Evolutionary conservation across 768 basidiomycete species (phyloP).

Genomic region (Rhodotorula sphaerocarpa): DNA sequence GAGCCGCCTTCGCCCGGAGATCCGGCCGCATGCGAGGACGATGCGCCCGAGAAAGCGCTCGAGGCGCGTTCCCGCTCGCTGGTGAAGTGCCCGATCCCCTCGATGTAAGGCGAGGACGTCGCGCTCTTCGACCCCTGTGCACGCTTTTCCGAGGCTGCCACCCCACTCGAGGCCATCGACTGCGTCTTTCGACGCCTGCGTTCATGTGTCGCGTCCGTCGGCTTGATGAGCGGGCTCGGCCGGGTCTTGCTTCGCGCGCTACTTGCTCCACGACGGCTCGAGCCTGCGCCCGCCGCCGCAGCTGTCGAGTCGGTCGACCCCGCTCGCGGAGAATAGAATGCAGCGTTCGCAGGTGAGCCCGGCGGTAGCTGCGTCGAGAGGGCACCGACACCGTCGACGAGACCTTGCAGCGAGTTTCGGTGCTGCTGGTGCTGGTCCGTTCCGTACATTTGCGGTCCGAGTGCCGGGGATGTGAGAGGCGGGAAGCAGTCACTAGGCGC

Average conservation of each 20-base stretch:
- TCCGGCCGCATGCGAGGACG: constrained; percentile 3
- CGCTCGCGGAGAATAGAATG: constrained; percentile 22
- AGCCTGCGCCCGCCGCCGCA: constrained; percentile 2
- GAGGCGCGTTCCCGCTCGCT: neutral
- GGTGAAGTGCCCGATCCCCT: neutral
- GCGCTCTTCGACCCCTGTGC: constrained; percentile 12
- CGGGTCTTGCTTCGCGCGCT: constrained; percentile 23
- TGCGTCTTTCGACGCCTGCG: constrained; percentile 12
- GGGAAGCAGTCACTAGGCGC: constrained; percentile 36
- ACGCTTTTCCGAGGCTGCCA: neutral
- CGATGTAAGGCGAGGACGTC: constrained; percentile 25
- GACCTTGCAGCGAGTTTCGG: constrained; percentile 32
- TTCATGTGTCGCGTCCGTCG: constrained; percentile 13
- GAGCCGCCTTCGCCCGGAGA: neutral
- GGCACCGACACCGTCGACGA: constrained; percentile 30
- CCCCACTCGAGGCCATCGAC: neutral
- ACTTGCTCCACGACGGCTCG: constrained; percentile 21
- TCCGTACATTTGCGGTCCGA: constrained; percentile 33
- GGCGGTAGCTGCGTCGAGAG: constrained; percentile 21
- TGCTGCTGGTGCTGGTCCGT: constrained; percentile 17
- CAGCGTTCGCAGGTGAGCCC: neutral
- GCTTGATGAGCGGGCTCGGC: constrained; percentile 35
- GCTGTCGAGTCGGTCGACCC: constrained; percentile 1
- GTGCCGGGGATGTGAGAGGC: constrained; percentile 35
- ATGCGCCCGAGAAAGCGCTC: constrained; percentile 1